Percentiles rank a stretch among this genome's conserved stretches.
Conservation (phyloP, 306 rosid species). For the Fragaria iinumae region DNA sequence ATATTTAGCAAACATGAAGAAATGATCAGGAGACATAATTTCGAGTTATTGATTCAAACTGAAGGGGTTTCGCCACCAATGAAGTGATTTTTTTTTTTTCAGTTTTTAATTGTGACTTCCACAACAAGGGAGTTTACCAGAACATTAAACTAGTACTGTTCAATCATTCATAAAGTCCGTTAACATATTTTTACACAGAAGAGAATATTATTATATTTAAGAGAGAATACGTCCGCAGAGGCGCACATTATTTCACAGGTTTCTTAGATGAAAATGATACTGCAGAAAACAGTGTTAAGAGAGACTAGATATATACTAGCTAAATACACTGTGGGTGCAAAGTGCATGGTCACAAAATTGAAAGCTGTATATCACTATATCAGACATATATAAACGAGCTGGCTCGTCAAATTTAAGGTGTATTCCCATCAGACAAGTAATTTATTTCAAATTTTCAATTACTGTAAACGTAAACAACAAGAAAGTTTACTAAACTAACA, state of each 20-base stretch:
- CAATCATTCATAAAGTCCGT: too few species aligned
- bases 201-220: too few species aligned
- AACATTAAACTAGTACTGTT: not conserved
- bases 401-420: not conserved
- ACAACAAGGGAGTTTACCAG: not conserved
- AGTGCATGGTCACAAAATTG: not conserved
- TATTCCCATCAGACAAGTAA: not conserved
- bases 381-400: not conserved
- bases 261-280: too few species aligned
- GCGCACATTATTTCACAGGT: too few species aligned
- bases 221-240: too few species aligned
- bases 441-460: too few species aligned
- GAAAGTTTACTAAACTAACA: slow-evolving; percentile 38
- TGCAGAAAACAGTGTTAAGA: too few species aligned
- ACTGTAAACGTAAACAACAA: not conserved
- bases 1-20: too few species aligned
- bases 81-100: not conserved
- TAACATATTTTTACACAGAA: not conserved
- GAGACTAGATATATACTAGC: too few species aligned
- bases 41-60: not conserved
- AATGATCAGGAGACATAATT: too few species aligned
- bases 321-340: too few species aligned
- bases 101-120: not conserved
- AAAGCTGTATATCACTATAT: not conserved
- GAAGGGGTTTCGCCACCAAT: not conserved